Conservation (phyloP, 371 early-diverging fungal genomes). For the Hamiltosporidium magnivora region DNA sequence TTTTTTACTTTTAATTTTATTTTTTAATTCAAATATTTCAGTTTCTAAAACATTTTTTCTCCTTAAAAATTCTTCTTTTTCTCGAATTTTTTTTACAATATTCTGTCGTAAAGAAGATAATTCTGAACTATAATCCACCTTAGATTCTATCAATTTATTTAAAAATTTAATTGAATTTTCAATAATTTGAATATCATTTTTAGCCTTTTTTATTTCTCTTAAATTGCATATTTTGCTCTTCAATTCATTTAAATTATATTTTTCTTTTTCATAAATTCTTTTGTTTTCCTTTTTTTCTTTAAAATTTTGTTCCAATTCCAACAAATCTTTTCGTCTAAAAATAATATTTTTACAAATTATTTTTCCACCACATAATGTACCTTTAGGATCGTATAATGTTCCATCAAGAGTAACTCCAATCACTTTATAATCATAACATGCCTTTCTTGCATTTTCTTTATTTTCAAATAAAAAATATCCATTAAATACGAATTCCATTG, state of each 20-base stretch:
- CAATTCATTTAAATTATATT: slow-evolving; percentile 67
- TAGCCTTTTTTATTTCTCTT: neutral
- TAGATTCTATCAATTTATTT: no score
- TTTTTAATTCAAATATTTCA: no score
- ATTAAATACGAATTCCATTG: slow-evolving; percentile 88
- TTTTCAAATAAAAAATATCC: slow-evolving; percentile 63
- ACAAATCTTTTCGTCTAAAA: slow-evolving; percentile 9
- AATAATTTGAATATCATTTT: slow-evolving; percentile 8
- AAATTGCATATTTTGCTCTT: slow-evolving; percentile 58
- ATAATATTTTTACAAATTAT: slow-evolving; percentile 16
- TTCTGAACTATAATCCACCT: no score
- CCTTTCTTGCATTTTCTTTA: slow-evolving; percentile 64
- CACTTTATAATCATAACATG: slow-evolving; percentile 62
- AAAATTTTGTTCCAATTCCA: slow-evolving; percentile 36
- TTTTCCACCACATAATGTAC: slow-evolving; percentile 87
- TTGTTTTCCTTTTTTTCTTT: slow-evolving; percentile 70
- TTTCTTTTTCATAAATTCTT: slow-evolving; percentile 64
- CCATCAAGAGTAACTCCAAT: slow-evolving; percentile 84
- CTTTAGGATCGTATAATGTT: slow-evolving; percentile 90
- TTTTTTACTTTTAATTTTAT: no score
- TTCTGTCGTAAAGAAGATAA: no score
- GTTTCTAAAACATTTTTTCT: no score
- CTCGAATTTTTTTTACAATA: no score
- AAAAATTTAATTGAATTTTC: no score
- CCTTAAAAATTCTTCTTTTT: no score